Evolutionary conservation across 2,329 filamentous ascomycete species (phyloP), one percentile per base, ranked within the genome.

Genomic region (Thelonectria olida): DNA sequence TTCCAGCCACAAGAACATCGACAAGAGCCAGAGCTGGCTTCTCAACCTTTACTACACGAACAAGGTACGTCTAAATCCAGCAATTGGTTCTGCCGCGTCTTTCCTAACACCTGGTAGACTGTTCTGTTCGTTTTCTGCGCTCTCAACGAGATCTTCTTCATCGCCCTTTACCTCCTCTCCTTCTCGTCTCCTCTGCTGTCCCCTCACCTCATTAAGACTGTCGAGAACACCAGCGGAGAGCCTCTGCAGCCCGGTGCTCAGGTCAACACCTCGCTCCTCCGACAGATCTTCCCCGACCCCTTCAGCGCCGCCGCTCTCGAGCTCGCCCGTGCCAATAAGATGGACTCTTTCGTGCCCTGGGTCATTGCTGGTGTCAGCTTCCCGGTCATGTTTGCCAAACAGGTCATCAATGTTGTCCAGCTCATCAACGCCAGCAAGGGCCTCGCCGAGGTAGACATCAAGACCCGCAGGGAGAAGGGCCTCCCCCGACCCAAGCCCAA

Each of bases 31-130:
- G 76, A 97, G 92, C 82, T 92, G 90, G 88, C 84, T 98, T 61
- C 81, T 99, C 76, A 96, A 97, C 79, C 83, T 96, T 59, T 99
- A 99, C 84, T 99, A 99, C 80, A 95, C 93, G 65, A 98, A 97
- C 84, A 96, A 92, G 86, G 95, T 97, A 81, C 31, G 51, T 59
- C 87, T 79, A 52, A 27, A 36, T 20, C n/a, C 23, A 39, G 15
- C n/a, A n/a, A 9, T 19, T 12, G 2, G 25, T 38, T 9, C 12
- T n/a, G 4, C 9, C 7, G 10, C 27, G 15, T 20, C 5, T n/a
- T 25, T 23, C n/a, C 66, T 65, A 56, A 65, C 42, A 5, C 5
- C 69, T 6, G 28, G 10, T 48, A 97, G 95, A 91, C 84, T 55
- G 94, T 99, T 45, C 85, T 99, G 41, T 99, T 99, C 81, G 80